Percentiles rank a stretch among this genome's conserved stretches.
These are phyloP conservation scores for Pythium aristosporum DNA, from an alignment of 352 stramenopile species.

Conservation along the genomic window DNA sequence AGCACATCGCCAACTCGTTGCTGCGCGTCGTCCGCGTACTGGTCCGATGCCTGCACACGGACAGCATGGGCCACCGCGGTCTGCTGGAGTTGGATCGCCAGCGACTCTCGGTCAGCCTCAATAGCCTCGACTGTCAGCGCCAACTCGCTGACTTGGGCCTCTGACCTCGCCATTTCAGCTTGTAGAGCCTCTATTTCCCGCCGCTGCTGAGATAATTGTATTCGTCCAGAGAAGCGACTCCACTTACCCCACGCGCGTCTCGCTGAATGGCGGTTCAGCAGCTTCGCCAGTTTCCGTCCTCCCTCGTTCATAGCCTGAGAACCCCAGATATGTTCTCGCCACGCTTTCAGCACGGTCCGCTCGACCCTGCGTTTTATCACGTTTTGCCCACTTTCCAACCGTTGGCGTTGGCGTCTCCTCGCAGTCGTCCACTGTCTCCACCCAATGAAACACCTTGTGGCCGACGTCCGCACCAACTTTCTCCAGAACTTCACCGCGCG, in stretches of 20 bases:
- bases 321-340: not conserved
- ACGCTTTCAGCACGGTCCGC: not conserved
- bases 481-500: constrained; percentile 14
- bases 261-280: not conserved
- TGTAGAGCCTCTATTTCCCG: not conserved
- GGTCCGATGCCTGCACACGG: not conserved
- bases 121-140: not conserved
- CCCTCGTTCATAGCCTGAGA: not conserved
- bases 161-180: not conserved
- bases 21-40: not conserved
- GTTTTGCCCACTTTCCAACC: not conserved
- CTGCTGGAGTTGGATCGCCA: not conserved
- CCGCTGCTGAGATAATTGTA: not conserved
- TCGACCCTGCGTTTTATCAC: not conserved
- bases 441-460: constrained; percentile 15
- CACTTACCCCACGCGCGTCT: constrained; percentile 8
- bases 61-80: not conserved
- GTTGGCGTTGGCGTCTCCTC: not conserved
- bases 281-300: not conserved
- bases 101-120: not conserved
- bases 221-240: not conserved
- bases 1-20: constrained; percentile 7
- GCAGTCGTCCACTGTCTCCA: not conserved
- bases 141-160: not conserved
- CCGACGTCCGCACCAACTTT: constrained; percentile 4